Conservation (phyloP, 345 rosid species). For the Murraya paniculata region DNA sequence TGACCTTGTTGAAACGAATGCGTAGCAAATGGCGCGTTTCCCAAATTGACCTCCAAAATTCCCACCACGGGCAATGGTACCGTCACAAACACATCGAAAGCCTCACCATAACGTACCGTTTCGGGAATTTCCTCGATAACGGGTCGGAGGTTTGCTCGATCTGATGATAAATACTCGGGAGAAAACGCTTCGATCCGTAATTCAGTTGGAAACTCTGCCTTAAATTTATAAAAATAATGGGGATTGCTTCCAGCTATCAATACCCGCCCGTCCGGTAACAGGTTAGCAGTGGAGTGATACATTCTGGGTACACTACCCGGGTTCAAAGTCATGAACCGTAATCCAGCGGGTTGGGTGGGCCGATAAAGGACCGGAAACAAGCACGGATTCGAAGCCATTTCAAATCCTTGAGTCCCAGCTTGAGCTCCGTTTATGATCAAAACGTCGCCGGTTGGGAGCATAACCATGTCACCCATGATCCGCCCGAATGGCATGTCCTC, state of each 20-base stretch:
- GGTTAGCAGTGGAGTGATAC: slow-evolving; percentile 92
- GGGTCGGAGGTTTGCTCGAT: slow-evolving; percentile 77
- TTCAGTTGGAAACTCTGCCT: slow-evolving; percentile 65
- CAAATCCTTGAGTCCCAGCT: slow-evolving; percentile 71
- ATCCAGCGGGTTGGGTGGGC: slow-evolving; percentile 56
- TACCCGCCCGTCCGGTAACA: slow-evolving; percentile 80
- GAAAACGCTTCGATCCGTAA: slow-evolving; percentile 84
- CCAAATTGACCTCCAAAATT: slow-evolving; percentile 51
- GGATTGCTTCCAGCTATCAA: slow-evolving; percentile 90
- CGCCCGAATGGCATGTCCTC: slow-evolving; percentile 88
- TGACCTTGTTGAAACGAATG: slow-evolving; percentile 92
- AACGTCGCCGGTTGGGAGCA: slow-evolving; percentile 75
- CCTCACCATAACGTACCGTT: slow-evolving; percentile 51
- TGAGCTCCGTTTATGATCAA: slow-evolving; percentile 85
- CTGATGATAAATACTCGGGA: slow-evolving; percentile 73
- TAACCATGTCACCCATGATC: slow-evolving; percentile 92
- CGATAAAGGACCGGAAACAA: slow-evolving; percentile 58
- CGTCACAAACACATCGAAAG: slow-evolving; percentile 42
- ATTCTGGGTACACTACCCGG: slow-evolving; percentile 78
- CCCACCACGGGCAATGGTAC: slow-evolving; percentile 77
- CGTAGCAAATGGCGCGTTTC: slow-evolving; percentile 76
- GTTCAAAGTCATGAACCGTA: slow-evolving; percentile 66
- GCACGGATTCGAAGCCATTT: slow-evolving; percentile 62
- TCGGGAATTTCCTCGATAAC: slow-evolving; percentile 47
- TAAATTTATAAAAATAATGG: slow-evolving; percentile 64